phyloP scores from a whole-genome alignment of 371 early-diverging fungal genomes.

The Dichotomocladium elegans region DNA sequence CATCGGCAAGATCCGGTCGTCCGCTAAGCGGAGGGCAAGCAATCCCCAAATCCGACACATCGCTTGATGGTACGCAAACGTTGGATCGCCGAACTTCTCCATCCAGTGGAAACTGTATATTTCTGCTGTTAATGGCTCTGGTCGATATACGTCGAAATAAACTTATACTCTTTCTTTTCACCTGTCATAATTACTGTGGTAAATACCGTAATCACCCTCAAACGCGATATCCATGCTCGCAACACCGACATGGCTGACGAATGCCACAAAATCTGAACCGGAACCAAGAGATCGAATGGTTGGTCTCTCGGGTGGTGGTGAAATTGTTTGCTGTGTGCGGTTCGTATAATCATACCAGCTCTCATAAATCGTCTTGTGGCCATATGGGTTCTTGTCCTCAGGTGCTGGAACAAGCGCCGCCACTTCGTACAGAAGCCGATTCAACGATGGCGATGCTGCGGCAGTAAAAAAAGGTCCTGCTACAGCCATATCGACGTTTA shows the following conservation, averaged over 20 bases:
- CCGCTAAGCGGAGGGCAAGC: constrained; percentile 31
- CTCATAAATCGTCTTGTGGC: constrained; percentile 9
- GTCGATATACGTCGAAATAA: neutral
- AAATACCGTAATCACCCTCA: constrained; percentile 39
- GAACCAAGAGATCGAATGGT: constrained; percentile 33
- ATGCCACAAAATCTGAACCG: constrained; percentile 53
- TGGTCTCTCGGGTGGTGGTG: neutral
- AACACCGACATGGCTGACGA: constrained; percentile 59
- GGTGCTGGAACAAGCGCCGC: constrained; percentile 37
- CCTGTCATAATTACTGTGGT: constrained; percentile 55
- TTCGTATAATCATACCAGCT: constrained; percentile 8
- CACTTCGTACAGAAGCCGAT: constrained; percentile 35
- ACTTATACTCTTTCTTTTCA: neutral
- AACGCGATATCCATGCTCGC: constrained; percentile 54
- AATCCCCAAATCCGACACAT: constrained; percentile 37
- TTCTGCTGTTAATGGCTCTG: neutral
- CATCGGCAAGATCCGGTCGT: constrained; percentile 33
- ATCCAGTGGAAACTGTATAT: constrained; percentile 51
- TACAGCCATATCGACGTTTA: constrained; percentile 47
- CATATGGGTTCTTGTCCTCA: neutral
- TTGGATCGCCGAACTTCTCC: constrained; percentile 65
- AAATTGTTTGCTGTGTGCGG: neutral
- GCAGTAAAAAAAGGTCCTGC: constrained; percentile 7
- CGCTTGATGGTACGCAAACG: constrained; percentile 52
- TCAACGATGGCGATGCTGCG: constrained; percentile 35